Percentiles rank a stretch among this genome's conserved stretches.
Evolutionary conservation across 768 basidiomycete genomes (phyloP).

Genomic region (Imleria badia): DNA sequence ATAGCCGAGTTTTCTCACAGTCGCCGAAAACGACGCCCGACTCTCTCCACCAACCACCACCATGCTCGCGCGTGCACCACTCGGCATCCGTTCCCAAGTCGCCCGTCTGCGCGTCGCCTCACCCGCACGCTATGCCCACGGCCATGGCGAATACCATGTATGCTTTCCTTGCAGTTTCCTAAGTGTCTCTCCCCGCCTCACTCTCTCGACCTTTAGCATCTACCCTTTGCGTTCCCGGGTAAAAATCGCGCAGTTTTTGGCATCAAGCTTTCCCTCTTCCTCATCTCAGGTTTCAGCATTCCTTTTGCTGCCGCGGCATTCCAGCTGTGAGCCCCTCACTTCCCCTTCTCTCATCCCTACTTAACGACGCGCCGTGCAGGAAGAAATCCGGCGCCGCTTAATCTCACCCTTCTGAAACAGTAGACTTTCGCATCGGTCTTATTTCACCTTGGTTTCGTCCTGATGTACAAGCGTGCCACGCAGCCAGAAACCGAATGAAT

Average conservation of each 20-base stretch:
- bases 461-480: slow-evolving; percentile 7
- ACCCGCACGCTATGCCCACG: slow-evolving; percentile 48
- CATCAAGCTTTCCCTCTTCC: slow-evolving; percentile 33
- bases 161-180: not conserved
- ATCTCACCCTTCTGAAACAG: slow-evolving; percentile 10
- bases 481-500: not conserved
- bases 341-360: not conserved
- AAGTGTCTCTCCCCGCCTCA: slow-evolving; percentile 4
- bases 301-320: slow-evolving; percentile 62
- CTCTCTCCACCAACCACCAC: slow-evolving; percentile 18
- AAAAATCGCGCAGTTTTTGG: slow-evolving; percentile 49
- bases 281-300: slow-evolving; percentile 59
- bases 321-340: slow-evolving; percentile 55
- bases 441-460: not conserved
- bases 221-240: slow-evolving; percentile 55
- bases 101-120: slow-evolving; percentile 24
- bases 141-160: slow-evolving; percentile 55
- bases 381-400: slow-evolving; percentile 36
- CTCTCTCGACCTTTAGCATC: slow-evolving; percentile 38
- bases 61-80: slow-evolving; percentile 48
- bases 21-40: slow-evolving; percentile 4
- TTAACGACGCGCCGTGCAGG: slow-evolving; percentile 32
- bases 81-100: slow-evolving; percentile 40
- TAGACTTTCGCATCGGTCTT: slow-evolving; percentile 3
- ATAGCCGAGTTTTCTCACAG: slow-evolving; percentile 20